Evolutionary conservation across 257 asterid species (phyloP), one percentile per base, ranked within the genome.

Genomic region (Nicotiana sylvestris): DNA sequence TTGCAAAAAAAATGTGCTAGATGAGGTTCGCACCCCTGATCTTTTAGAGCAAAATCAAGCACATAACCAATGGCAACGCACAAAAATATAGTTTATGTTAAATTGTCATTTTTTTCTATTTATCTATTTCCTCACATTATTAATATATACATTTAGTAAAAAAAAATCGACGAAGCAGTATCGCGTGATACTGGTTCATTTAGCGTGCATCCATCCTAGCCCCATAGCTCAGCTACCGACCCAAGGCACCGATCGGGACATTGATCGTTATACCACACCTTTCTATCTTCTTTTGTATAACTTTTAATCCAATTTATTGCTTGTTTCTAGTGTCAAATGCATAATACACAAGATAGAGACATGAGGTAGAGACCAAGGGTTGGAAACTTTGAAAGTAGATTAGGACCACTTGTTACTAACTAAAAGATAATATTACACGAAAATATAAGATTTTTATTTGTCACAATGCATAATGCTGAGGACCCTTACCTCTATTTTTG

Each of bases 61-160:
- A 37, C 46, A 37, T 37, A 6, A 37, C 2, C 21, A 21, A 21
- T 21, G 21, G 21, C 2, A 37, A 0, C 7, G 0, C 8, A 37
- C 1, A 1, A 37, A 6, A 0, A 37, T 0, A 37, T 1, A 37
- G 5, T 37, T 37, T 37, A 37, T 37, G 2, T 6, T 37, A 37
- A 37, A 0, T 37, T 5, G 7, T 37, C 0, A 5, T 0, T 0
- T 37, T 6, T 37, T 37, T 1, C 9, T 6, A 37, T 0, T 0
- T 37, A 37, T 37, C 2, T 0, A 2, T 37, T 37, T 37, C 2
- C 46, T 6, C 9, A 37, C 0, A 6, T 0, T 37, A 37, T 37
- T 6, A 6, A 6, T 39, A 39, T 0, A 39, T 6, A 39, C 6
- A 39, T 6, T 6, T 39, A 39, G 9, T 39, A 21, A 39, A 39